These are phyloP conservation scores for Fusarium succisae DNA, from an alignment of 2,329 filamentous ascomycete genomes.

Conservation along the genomic window DNA sequence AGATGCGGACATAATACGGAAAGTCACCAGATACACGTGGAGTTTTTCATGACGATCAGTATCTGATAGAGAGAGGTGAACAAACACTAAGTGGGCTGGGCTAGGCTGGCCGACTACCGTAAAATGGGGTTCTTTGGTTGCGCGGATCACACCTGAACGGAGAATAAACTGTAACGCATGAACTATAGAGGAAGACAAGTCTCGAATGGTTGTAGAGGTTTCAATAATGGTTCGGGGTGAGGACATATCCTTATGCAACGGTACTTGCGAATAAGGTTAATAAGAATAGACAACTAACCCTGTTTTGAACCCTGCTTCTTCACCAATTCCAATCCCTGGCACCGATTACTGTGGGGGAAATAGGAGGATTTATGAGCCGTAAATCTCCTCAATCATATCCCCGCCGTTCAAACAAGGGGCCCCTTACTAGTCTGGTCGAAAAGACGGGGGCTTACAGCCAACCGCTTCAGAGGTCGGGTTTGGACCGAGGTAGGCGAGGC, in stretches of 20 bases:
- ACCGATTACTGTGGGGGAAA: background rate
- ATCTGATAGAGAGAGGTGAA: background rate
- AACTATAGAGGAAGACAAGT: background rate
- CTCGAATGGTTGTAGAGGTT: background rate
- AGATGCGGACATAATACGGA: background rate
- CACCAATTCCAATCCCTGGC: background rate
- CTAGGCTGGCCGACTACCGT: background rate
- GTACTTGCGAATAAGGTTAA: background rate
- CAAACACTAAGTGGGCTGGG: background rate
- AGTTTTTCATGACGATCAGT: conserved; percentile 4
- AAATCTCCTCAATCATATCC: background rate
- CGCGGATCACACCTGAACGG: background rate
- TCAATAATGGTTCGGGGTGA: background rate
- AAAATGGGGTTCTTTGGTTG: background rate
- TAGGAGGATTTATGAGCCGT: background rate
- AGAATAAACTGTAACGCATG: background rate
- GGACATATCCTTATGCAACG: background rate
- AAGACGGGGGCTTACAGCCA: background rate
- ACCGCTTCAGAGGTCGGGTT: background rate
- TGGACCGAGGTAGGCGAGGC: background rate
- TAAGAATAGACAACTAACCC: background rate
- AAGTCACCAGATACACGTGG: background rate
- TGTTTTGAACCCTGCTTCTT: background rate
- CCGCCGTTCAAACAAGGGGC: background rate
- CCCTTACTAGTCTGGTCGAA: background rate